These are phyloP conservation scores for Xylariaceae sp. DNA, from an alignment of 2,329 filamentous ascomycete species.

Conservation along the genomic window DNA sequence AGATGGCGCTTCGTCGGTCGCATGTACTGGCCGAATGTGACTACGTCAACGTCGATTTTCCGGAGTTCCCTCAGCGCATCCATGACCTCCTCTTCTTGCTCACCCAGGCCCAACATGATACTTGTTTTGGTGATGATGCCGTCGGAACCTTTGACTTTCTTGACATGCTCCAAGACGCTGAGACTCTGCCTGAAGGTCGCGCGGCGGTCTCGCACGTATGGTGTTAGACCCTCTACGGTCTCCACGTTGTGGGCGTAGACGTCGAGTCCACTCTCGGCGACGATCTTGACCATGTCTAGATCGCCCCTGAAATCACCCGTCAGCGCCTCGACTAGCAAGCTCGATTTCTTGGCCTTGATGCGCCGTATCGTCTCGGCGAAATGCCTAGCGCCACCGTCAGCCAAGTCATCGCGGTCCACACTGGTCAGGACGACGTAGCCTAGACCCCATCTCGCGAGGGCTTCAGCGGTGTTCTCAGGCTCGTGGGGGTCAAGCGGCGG, in stretches of 20 bases:
- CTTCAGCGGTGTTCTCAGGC: constrained; percentile 94
- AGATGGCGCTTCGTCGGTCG: constrained; percentile 96
- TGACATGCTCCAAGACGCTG: constrained; percentile 72
- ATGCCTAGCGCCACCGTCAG: constrained; percentile 81
- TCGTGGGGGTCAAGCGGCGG: constrained; percentile 88
- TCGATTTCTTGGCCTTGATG: constrained; percentile 79
- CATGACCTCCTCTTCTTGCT: constrained; percentile 82
- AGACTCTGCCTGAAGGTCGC: constrained; percentile 86
- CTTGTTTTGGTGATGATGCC: constrained; percentile 96
- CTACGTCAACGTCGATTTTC: constrained; percentile 77
- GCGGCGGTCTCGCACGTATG: constrained; percentile 80
- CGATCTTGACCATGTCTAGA: constrained; percentile 76
- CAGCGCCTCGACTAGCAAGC: constrained; percentile 73
- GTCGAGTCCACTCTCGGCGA: constrained; percentile 83
- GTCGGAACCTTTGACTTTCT: constrained; percentile 51
- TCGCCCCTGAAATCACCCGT: constrained; percentile 86
- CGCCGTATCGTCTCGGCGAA: constrained; percentile 91
- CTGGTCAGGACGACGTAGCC: constrained; percentile 93
- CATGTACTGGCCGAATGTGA: constrained; percentile 99
- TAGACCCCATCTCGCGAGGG: constrained; percentile 83
- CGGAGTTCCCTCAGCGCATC: constrained; percentile 74
- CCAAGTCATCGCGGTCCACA: constrained; percentile 89
- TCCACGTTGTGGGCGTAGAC: constrained; percentile 98
- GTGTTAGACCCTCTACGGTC: constrained; percentile 85
- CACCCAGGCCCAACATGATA: constrained; percentile 91